These are phyloP conservation scores for Pseudonitzschia multistriata DNA, from an alignment of 108 stramenopile species.

Conservation along the genomic window DNA sequence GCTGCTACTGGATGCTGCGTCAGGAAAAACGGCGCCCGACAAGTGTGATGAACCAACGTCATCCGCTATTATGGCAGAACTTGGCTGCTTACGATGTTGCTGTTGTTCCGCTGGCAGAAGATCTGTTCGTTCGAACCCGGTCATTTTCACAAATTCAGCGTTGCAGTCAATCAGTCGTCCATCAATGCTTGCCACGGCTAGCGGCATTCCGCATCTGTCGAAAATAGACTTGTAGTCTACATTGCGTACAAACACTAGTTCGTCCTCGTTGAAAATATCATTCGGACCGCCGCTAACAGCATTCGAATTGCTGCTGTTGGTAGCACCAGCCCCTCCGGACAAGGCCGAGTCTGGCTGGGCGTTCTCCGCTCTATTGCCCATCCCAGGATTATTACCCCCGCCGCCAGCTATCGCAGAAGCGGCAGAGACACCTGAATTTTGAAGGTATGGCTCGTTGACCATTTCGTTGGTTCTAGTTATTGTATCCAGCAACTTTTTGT, in stretches of 20 bases:
- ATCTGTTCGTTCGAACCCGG: slow-evolving; percentile 45
- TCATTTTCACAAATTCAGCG: slow-evolving; percentile 53
- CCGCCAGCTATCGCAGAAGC: not conserved
- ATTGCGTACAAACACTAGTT: slow-evolving; percentile 55
- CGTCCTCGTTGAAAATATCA: slow-evolving; percentile 34
- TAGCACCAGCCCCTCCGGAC: not conserved
- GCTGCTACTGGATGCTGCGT: not conserved
- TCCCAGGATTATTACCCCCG: not conserved
- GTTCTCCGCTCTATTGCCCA: not conserved
- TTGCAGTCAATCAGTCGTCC: slow-evolving; percentile 83
- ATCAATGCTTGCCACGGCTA: slow-evolving; percentile 74
- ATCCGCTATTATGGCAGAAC: slow-evolving; percentile 11
- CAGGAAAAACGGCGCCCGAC: not conserved
- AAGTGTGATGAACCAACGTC: slow-evolving; percentile 13
- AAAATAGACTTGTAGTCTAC: slow-evolving; percentile 76
- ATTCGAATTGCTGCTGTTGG: not conserved
- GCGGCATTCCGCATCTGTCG: slow-evolving; percentile 49
- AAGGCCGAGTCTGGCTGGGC: slow-evolving; percentile 12
- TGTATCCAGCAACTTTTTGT: slow-evolving; percentile 65
- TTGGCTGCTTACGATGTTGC: not conserved
- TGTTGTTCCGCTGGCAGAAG: slow-evolving; percentile 19
- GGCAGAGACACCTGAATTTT: slow-evolving; percentile 4
- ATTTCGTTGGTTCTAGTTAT: slow-evolving; percentile 53
- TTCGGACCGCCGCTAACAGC: not conserved
- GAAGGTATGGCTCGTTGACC: slow-evolving; percentile 42